A percentile compares a stretch with the other conserved stretches of the same genome.
These are phyloP conservation scores for Claviceps capensis DNA, from an alignment of 2,329 filamentous ascomycete species.

Conservation along the genomic window DNA sequence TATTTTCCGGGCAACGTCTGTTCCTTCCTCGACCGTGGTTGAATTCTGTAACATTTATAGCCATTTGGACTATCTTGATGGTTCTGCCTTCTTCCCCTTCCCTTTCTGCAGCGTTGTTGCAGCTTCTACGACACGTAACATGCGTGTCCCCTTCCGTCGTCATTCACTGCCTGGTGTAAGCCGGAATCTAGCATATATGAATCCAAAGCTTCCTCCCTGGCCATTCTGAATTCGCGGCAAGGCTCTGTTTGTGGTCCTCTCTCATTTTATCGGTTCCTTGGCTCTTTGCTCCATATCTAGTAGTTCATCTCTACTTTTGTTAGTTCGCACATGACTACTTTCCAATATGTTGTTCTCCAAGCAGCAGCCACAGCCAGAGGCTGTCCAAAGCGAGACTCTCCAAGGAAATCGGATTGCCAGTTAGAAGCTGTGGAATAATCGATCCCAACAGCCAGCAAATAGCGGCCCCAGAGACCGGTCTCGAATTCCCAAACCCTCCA, in stretches of 20 bases:
- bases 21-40: constrained; percentile 2
- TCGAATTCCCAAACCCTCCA: not conserved
- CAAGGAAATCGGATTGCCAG: constrained; percentile 9
- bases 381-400: constrained; percentile 3
- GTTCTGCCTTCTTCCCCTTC: not conserved
- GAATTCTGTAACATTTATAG: not conserved
- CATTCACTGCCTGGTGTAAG: not conserved
- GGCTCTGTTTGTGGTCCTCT: constrained; percentile 1
- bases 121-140: not conserved
- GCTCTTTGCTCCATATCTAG: constrained; percentile 4
- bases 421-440: constrained; percentile 16
- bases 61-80: not conserved
- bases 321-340: constrained; percentile 6
- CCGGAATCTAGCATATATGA: not conserved
- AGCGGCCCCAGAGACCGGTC: constrained; percentile 1
- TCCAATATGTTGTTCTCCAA: constrained; percentile 12
- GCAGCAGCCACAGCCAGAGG: constrained; percentile 6
- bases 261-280: constrained; percentile 1
- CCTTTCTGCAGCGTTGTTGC: not conserved
- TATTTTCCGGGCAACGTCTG: not conserved
- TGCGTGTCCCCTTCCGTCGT: not conserved
- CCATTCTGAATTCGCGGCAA: not conserved
- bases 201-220: not conserved
- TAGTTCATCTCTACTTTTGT: constrained; percentile 3
- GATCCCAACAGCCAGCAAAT: constrained; percentile 7